These are phyloP conservation scores for Litsea cubeba DNA, from an alignment of 164 flowering plant genomes.

Conservation along the genomic window DNA sequence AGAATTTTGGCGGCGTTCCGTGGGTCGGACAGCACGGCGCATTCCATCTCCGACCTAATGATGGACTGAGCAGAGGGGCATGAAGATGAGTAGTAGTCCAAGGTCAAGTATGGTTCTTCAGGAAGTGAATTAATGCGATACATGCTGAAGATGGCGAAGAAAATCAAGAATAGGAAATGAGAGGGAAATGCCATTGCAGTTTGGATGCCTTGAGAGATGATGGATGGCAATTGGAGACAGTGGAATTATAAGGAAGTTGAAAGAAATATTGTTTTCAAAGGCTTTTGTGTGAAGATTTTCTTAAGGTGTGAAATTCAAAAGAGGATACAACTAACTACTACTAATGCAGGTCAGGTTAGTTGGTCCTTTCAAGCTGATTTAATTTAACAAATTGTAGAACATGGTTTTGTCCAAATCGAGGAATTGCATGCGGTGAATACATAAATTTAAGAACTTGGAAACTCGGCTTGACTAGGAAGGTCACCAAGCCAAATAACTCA, in stretches of 20 bases:
- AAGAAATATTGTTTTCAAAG: conserved; percentile 3
- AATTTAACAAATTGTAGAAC: no score
- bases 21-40: conserved; percentile 64
- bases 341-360: conserved; percentile 38
- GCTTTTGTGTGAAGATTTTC: conserved; percentile 13
- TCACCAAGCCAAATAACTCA: no score
- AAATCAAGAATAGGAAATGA: conserved; percentile 7
- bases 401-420: background rate
- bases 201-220: background rate
- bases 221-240: conserved; percentile 17
- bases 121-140: conserved; percentile 28
- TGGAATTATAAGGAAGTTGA: background rate
- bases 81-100: conserved; percentile 66
- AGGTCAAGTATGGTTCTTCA: conserved; percentile 41
- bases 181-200: conserved; percentile 20
- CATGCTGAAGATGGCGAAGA: conserved; percentile 10
- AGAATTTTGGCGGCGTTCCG: conserved; percentile 76
- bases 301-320: conserved; percentile 40
- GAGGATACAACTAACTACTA: conserved; percentile 67
- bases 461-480: no score
- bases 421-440: background rate
- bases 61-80: conserved; percentile 60
- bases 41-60: conserved; percentile 74
- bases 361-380: conserved; percentile 28
- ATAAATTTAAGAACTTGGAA: no score